Conservation (phyloP, 768 basidiomycete genomes). For the Amanita rimosa region DNA sequence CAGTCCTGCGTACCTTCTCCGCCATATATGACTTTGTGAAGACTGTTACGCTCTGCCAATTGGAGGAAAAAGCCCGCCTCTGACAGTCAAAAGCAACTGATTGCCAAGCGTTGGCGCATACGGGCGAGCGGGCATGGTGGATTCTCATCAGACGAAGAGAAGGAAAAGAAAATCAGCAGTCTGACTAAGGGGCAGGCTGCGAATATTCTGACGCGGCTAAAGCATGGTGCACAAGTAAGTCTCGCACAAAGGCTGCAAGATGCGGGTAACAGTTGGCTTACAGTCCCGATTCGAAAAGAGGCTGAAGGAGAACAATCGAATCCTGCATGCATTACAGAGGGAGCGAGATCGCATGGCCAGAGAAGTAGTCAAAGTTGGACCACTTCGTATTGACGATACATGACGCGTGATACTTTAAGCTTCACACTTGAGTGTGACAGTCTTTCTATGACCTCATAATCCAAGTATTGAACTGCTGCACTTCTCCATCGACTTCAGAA, state of each 20-base stretch:
- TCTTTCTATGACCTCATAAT: constrained; percentile 5
- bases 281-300: constrained; percentile 46
- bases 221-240: constrained; percentile 63
- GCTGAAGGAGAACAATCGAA: constrained; percentile 26
- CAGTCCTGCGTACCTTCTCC: background rate
- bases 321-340: constrained; percentile 24
- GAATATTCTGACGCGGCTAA: constrained; percentile 65
- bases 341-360: constrained; percentile 41
- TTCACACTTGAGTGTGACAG: background rate
- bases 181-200: constrained; percentile 76
- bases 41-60: constrained; percentile 49
- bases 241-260: background rate
- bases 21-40: constrained; percentile 13
- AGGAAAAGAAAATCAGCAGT: constrained; percentile 21
- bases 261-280: constrained; percentile 3
- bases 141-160: constrained; percentile 10
- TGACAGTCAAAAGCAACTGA: constrained; percentile 42
- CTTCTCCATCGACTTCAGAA: background rate
- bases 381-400: constrained; percentile 15
- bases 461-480: background rate
- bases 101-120: constrained; percentile 39
- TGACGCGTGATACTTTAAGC: background rate
- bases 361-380: constrained; percentile 53
- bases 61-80: constrained; percentile 62
- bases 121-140: constrained; percentile 12